Percentiles rank a stretch among this genome's conserved stretches.
Evolutionary conservation across 257 asterid genomes (phyloP).

Genomic region (Rauvolfia tetraphylla): DNA sequence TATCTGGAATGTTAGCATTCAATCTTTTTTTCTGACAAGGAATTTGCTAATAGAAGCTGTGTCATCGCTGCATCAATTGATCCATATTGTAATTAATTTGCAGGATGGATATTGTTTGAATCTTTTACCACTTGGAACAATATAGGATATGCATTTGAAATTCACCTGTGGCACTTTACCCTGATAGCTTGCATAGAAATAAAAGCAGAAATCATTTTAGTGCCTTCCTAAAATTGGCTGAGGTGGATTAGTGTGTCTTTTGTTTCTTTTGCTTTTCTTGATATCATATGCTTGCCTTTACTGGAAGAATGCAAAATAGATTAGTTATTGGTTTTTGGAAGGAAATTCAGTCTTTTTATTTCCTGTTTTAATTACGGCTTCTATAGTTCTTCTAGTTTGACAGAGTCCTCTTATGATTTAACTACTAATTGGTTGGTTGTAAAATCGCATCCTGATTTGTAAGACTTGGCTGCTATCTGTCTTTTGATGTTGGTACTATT

Average conservation of each 20-base stretch:
- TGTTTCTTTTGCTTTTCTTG: background rate
- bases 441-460: too few relatives aligned
- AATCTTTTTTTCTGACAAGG: background rate
- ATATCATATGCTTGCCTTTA: background rate
- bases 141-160: background rate
- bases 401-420: background rate
- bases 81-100: background rate
- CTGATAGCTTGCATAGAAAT: background rate
- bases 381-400: background rate
- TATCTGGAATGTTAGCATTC: background rate
- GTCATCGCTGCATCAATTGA: background rate
- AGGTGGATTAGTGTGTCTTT: background rate
- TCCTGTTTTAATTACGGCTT: background rate
- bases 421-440: background rate
- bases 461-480: too few relatives aligned
- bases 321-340: background rate
- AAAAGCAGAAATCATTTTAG: background rate
- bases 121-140: background rate
- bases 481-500: too few relatives aligned
- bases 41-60: background rate
- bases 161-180: background rate
- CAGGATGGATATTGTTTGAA: background rate
- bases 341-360: background rate
- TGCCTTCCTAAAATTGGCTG: background rate
- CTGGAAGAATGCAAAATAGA: background rate